Base-by-base conservation (phyloP, 768 basidiomycete species). In the Mycena pura region DNA sequence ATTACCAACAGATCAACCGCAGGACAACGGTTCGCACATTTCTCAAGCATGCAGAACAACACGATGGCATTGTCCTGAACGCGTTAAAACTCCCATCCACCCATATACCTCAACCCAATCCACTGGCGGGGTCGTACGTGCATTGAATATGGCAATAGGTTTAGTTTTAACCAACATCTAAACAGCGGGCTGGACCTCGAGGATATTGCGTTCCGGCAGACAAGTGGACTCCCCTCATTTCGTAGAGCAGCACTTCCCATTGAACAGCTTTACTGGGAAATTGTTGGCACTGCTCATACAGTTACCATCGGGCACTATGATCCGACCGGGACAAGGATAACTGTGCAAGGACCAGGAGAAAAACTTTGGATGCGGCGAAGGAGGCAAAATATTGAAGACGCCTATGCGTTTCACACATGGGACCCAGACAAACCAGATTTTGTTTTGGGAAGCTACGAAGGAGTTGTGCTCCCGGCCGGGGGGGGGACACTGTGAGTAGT, bases 51-150 rank as follows among this genome's bases (percentile, higher is more conserved):
- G 46, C 36, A 0, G 28, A 46, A 14, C n/a, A 28, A 2, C 3
- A 27, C 3, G 36, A 48, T 31, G 55, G 55, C 9, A 27, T 57
- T 3, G 55, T 57, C 7, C n/a, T 57, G 15, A 57, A 57, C 9
- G 55, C 34, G 2, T 32, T 57, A 11, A 19, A 57, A 13, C 55
- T 57, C 22, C 55, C 55, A 1, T 22, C 27, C 15, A 46, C 45
- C 9, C 25, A 57, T 5, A 19, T 46, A 14, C 25, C 48, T 2
- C 55, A 48, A 15, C 7, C 24, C 9, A 57, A 57, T 13, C 55
- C 45, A 13, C 34, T 57, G 6, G 10, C 48, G 11, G 45, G 27
- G 4, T 41, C 21, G 55, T 31, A 27, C 11, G 3, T 19, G 7
- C 6, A 2, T 22, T 48, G 6, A 9, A 14, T 28, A 19, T 29